A percentile compares a stretch with the other conserved stretches of the same genome.
phyloP scores from a whole-genome alignment of 192 early-diverging fungal genomes.

The Entomortierella lignicola region DNA sequence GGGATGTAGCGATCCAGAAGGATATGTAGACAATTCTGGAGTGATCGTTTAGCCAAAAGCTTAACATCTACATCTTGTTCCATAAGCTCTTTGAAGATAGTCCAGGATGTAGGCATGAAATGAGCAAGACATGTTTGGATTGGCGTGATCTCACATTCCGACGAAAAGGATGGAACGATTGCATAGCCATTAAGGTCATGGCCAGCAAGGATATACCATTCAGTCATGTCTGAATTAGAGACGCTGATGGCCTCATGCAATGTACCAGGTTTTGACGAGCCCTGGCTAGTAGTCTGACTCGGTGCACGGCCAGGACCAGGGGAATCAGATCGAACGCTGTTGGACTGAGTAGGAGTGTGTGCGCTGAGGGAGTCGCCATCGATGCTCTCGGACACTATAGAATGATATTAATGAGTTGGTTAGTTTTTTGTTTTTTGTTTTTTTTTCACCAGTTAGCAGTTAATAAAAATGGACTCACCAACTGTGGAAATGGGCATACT shows the following conservation, averaged over 20 bases:
- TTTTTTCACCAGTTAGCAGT: conserved; percentile 6
- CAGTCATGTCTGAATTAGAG: conserved; percentile 47
- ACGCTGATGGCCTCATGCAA: conserved; percentile 44
- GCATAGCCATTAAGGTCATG: conserved; percentile 51
- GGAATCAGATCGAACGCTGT: conserved; percentile 40
- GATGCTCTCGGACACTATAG: conserved; percentile 38
- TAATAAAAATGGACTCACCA: conserved; percentile 14
- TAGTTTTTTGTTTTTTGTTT: neutral
- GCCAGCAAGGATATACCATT: conserved; percentile 48
- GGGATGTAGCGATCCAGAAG: conserved; percentile 43
- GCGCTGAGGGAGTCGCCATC: conserved; percentile 35
- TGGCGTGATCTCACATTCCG: conserved; percentile 49
- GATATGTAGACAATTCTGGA: conserved; percentile 42
- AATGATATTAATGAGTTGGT: neutral
- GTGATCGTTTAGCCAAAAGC: conserved; percentile 28
- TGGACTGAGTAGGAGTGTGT: conserved; percentile 22
- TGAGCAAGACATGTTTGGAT: conserved; percentile 47
- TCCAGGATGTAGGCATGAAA: conserved; percentile 21
- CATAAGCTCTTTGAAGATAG: conserved; percentile 41
- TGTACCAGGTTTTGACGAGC: conserved; percentile 8
- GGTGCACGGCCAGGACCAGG: conserved; percentile 14
- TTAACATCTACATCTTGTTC: conserved; percentile 37
- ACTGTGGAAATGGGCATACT: conserved; percentile 33
- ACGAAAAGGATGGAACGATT: conserved; percentile 39
- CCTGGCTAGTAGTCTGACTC: neutral